Conservation (phyloP, 331 rosid genomes). For the Pyracantha coccinea region DNA sequence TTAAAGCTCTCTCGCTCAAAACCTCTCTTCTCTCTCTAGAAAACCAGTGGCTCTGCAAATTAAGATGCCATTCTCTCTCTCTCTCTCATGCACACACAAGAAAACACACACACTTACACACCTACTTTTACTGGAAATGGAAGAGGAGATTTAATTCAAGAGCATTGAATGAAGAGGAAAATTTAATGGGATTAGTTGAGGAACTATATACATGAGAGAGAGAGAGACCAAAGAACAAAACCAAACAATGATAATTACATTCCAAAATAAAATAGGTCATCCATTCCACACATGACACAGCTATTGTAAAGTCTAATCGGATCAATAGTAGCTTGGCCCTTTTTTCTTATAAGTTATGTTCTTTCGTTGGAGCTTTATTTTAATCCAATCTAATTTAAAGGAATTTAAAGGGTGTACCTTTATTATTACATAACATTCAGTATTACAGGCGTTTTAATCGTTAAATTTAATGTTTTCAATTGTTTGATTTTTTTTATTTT, state of each 20-base stretch:
- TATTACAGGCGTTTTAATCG: too few species aligned
- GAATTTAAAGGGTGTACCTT: too few species aligned
- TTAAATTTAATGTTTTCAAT: too few species aligned
- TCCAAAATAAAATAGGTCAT: neutral
- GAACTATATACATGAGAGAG: slow-evolving; percentile 14
- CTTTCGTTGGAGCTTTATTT: too few species aligned
- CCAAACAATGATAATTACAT: neutral
- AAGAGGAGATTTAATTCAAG: slow-evolving; percentile 28
- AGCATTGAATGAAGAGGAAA: slow-evolving; percentile 47
- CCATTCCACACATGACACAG: too few species aligned
- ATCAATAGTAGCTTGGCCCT: neutral
- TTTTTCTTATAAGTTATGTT: too few species aligned
- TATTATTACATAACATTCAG: too few species aligned
- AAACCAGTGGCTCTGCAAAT: neutral
- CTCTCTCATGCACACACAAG: neutral
- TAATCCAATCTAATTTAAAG: too few species aligned
- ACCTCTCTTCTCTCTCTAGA: neutral
- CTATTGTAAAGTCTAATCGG: neutral
- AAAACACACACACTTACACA: slow-evolving; percentile 10
- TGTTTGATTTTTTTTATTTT: too few species aligned
- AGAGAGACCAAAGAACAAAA: neutral
- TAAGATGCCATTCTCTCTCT: neutral
- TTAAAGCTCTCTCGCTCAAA: neutral
- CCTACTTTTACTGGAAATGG: slow-evolving; percentile 26
- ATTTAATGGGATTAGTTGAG: slow-evolving; percentile 89